These are phyloP conservation scores for Epichloe amarillans DNA, from an alignment of 2,329 filamentous ascomycete genomes.

Conservation along the genomic window DNA sequence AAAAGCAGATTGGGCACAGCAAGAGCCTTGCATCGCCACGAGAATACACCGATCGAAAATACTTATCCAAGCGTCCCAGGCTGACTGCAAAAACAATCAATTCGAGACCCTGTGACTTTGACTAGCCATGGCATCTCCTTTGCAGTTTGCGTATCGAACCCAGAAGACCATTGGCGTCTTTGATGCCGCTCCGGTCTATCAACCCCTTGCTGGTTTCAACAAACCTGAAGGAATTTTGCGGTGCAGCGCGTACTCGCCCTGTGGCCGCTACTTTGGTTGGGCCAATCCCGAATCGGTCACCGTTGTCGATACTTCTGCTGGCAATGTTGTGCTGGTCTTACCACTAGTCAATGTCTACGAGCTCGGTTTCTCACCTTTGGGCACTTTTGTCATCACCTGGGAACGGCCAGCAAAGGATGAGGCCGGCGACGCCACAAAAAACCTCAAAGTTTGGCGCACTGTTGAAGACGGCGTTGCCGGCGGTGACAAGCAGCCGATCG, in stretches of 20 bases:
- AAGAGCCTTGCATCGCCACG: background rate
- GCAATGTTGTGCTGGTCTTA: constrained; percentile 60
- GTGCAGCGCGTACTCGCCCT: constrained; percentile 90
- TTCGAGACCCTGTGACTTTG: constrained; percentile 58
- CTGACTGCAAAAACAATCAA: constrained; percentile 11
- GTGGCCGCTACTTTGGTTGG: constrained; percentile 93
- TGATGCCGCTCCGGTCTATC: constrained; percentile 82
- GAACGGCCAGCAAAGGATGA: constrained; percentile 89
- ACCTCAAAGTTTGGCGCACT: constrained; percentile 91
- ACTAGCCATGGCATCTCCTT: constrained; percentile 86
- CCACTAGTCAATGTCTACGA: constrained; percentile 80
- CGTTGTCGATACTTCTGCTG: constrained; percentile 69
- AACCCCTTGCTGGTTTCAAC: constrained; percentile 66
- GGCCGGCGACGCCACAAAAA: constrained; percentile 89
- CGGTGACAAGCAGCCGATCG: constrained; percentile 59
- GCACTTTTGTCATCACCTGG: constrained; percentile 93
- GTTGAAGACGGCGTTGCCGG: constrained; percentile 52
- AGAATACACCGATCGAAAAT: constrained; percentile 1
- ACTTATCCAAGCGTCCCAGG: constrained; percentile 6
- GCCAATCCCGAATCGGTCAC: constrained; percentile 77
- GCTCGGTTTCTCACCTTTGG: constrained; percentile 82
- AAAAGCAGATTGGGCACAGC: background rate
- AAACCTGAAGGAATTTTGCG: constrained; percentile 89
- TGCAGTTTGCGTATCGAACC: constrained; percentile 95
- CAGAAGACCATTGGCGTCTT: constrained; percentile 91